Evolutionary conservation across 2,329 filamentous ascomycete species (phyloP), one percentile per base, ranked within the genome.

Genomic region (Colletotrichum melonis): DNA sequence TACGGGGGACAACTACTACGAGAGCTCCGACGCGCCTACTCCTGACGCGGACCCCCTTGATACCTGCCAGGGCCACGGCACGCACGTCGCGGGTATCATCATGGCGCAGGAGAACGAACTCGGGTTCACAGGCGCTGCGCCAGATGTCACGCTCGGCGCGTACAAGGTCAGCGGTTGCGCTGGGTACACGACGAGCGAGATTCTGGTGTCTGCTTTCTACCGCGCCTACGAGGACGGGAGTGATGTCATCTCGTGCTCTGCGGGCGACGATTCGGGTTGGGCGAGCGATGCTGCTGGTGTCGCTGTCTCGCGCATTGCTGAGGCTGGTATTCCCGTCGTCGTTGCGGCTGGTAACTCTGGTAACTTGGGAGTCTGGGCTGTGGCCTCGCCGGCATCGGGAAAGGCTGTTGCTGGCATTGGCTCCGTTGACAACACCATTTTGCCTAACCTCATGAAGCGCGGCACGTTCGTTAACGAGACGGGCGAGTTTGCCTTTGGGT

Each of bases 1-100:
- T 63, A 81, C 85, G 8, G 86, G 85, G 5, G 84, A 87, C 65
- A 79, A 81, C 46, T 81, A 79, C 30, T 75, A 71, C 52, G 74
- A 73, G 24, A 79, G 78, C 28, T 68, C 75, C 26, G 77, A 77
- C 5, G 64, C 69, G 2, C 82, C 82, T 5, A 76, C 78, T 0
- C 84, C 85, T 0, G 84, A 85, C 56, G 67, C 75, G 1, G 84
- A 87, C 64, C 86, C 86, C 11, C 79, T 81, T 19, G 80, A 83
- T 55, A 80, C 80, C 66, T 83, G 82, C 72, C 75, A 77, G 26
- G 84, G 84, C 24, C 85, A 88, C 75, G 85, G 86, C 3, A 87
- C 86, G 0, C 84, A 86, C 71, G 82, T 86, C 30, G 80, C 85
- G 9, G 86, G 86, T 52, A 86, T 86, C 68, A 83, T 88, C 63